Conservation (phyloP, 169 alveolate genomes). For the Babesia ovis region DNA sequence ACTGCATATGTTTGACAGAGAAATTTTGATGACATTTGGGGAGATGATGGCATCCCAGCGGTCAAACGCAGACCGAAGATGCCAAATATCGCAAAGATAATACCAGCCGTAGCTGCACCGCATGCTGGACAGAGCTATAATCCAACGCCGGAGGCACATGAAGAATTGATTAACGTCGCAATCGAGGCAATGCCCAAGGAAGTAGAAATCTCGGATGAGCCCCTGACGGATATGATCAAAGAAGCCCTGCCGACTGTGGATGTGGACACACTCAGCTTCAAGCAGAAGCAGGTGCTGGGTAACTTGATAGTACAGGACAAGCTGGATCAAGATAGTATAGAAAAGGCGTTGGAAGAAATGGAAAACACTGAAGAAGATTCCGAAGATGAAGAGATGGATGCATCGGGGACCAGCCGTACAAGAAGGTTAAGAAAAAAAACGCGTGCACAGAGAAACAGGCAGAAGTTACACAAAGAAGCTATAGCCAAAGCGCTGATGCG, state of each 20-base stretch:
- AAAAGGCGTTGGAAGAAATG: slow-evolving; percentile 11
- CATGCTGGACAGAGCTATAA: slow-evolving; percentile 68
- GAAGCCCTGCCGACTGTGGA: slow-evolving; percentile 36
- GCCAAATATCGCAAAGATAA: slow-evolving; percentile 21
- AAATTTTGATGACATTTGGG: slow-evolving; percentile 33
- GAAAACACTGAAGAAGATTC: slow-evolving; percentile 10
- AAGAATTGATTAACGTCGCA: slow-evolving; percentile 19
- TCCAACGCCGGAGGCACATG: slow-evolving; percentile 49
- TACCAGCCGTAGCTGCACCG: slow-evolving; percentile 65
- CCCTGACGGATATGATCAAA: slow-evolving; percentile 21
- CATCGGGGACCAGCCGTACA: slow-evolving; percentile 3
- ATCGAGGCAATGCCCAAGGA: slow-evolving; percentile 11
- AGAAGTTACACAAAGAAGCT: slow-evolving; percentile 27
- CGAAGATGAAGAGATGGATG: slow-evolving; percentile 16
- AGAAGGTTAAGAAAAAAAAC: slow-evolving; percentile 24
- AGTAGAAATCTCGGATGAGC: slow-evolving; percentile 7
- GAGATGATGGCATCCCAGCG: not conserved
- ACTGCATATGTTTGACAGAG: not conserved
- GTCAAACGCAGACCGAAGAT: slow-evolving; percentile 22
- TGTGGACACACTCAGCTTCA: slow-evolving; percentile 12
- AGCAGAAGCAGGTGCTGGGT: slow-evolving; percentile 44
- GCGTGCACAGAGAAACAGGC: slow-evolving; percentile 44
- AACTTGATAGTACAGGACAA: slow-evolving; percentile 20
- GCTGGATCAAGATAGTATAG: slow-evolving; percentile 6
- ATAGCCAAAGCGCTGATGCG: slow-evolving; percentile 21